These are phyloP conservation scores for Naganishia antarctica DNA, from an alignment of 768 basidiomycete genomes.

Conservation along the genomic window DNA sequence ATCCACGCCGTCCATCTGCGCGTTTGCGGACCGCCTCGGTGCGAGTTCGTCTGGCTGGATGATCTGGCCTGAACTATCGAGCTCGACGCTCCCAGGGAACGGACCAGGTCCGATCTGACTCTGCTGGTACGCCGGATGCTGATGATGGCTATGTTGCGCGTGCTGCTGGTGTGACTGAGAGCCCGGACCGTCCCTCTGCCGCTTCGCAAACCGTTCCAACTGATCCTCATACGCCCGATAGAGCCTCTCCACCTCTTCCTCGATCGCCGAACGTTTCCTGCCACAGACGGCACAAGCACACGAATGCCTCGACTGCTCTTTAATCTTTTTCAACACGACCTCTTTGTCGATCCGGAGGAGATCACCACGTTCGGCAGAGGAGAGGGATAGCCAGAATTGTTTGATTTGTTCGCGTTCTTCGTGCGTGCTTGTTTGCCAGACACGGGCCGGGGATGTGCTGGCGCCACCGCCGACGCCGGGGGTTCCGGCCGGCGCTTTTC, in stretches of 20 bases:
- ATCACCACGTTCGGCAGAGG: slow-evolving; percentile 80
- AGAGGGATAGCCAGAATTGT: slow-evolving; percentile 93
- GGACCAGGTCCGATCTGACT: slow-evolving; percentile 78
- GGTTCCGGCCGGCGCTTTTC: slow-evolving; percentile 35
- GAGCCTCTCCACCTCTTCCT: slow-evolving; percentile 98
- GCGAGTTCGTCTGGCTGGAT: slow-evolving; percentile 53
- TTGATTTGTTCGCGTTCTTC: slow-evolving; percentile 97
- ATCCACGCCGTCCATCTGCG: slow-evolving; percentile 51
- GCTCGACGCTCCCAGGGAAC: slow-evolving; percentile 95
- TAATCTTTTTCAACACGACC: slow-evolving; percentile 96
- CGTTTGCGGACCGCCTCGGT: slow-evolving; percentile 32
- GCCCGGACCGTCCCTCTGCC: slow-evolving; percentile 55
- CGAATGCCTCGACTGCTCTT: slow-evolving; percentile 95
- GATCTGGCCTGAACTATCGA: slow-evolving; percentile 81
- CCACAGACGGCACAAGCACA: slow-evolving; percentile 96
- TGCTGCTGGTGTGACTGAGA: slow-evolving; percentile 99
- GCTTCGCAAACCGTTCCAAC: slow-evolving; percentile 95
- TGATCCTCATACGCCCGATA: slow-evolving; percentile 99
- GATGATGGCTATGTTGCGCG: slow-evolving; percentile 86
- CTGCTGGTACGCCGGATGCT: not conserved
- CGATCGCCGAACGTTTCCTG: slow-evolving; percentile 94
- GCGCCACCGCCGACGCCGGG: slow-evolving; percentile 35
- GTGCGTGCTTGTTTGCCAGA: slow-evolving; percentile 86
- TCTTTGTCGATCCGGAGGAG: slow-evolving; percentile 98
- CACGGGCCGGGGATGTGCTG: slow-evolving; percentile 56